Evolutionary conservation across 2,329 filamentous ascomycete genomes (phyloP).

Genomic region (Fusarium buxicola): DNA sequence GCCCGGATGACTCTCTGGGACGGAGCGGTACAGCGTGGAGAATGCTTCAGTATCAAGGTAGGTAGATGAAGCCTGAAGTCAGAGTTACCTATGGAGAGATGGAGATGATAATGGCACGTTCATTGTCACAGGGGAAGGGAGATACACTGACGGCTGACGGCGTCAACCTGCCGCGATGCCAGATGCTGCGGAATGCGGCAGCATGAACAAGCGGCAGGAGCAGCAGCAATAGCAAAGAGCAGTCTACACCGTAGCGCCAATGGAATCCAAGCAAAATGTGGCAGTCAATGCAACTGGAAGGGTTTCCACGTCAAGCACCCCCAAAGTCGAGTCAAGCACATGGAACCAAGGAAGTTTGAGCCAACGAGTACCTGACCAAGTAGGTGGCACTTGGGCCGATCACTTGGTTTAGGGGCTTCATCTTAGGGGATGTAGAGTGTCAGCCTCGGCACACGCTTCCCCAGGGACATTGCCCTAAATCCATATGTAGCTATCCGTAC

Average conservation of each 20-base stretch:
- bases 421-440: constrained; percentile 8
- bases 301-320: constrained; percentile 19
- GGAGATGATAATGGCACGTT: neutral
- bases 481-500: too few relatives aligned
- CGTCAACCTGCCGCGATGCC: constrained; percentile 14
- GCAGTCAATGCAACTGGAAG: constrained; percentile 27
- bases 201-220: constrained; percentile 1
- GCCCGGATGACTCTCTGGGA: constrained; percentile 1
- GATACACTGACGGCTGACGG: constrained; percentile 8
- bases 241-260: constrained; percentile 3
- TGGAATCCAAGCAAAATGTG: neutral
- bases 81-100: neutral
- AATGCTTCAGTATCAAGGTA: neutral
- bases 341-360: neutral
- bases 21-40: constrained; percentile 3
- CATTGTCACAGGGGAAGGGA: neutral
- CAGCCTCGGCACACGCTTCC: constrained; percentile 17
- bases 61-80: neutral
- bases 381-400: constrained; percentile 28
- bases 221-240: neutral
- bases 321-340: constrained; percentile 27
- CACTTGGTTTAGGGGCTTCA: constrained; percentile 29
- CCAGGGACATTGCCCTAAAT: constrained; percentile 23
- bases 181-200: constrained; percentile 17
- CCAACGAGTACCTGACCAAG: constrained; percentile 8